phyloP scores from a whole-genome alignment of 148 eudicot species.

The Mesembryanthemum crystallinum region DNA sequence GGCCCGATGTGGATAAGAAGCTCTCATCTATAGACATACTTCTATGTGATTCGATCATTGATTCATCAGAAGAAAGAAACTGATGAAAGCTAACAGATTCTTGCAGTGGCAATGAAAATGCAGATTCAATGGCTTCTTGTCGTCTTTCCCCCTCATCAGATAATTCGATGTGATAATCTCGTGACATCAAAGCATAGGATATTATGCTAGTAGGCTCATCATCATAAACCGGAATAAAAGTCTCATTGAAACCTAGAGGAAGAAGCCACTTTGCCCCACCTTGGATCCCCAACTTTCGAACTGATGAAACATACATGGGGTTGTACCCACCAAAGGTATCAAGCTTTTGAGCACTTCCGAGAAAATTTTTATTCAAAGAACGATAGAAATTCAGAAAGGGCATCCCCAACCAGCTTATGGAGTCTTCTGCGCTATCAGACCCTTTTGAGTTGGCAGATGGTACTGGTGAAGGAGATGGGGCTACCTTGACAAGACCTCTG shows the following conservation, averaged over 20 bases:
- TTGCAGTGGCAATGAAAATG: conserved; percentile 42
- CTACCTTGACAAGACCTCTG: conserved; percentile 32
- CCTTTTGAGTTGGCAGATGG: conserved; percentile 44
- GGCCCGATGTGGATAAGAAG: conserved; percentile 42
- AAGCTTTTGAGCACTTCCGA: conserved; percentile 59
- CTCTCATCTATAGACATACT: conserved; percentile 71
- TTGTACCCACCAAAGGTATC: conserved; percentile 62
- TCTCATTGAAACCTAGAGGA: conserved; percentile 62
- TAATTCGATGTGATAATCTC: conserved; percentile 56
- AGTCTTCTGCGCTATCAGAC: conserved; percentile 50
- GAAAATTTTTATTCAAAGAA: conserved; percentile 58
- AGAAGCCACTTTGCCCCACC: conserved; percentile 76
- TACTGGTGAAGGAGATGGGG: conserved; percentile 36
- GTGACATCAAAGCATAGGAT: conserved; percentile 69
- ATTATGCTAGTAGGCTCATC: conserved; percentile 95
- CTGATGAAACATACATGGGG: conserved; percentile 66
- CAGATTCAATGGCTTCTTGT: conserved; percentile 53
- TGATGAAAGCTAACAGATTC: conserved; percentile 56
- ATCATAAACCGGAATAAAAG: conserved; percentile 74
- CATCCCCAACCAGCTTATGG: conserved; percentile 71
- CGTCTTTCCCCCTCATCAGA: conserved; percentile 61
- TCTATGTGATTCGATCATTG: conserved; percentile 54
- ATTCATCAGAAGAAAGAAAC: conserved; percentile 51
- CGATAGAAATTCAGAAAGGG: conserved; percentile 71
- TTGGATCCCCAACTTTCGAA: conserved; percentile 58